phyloP scores from a whole-genome alignment of 139 green algal genomes.

The Chlorella sp. region DNA sequence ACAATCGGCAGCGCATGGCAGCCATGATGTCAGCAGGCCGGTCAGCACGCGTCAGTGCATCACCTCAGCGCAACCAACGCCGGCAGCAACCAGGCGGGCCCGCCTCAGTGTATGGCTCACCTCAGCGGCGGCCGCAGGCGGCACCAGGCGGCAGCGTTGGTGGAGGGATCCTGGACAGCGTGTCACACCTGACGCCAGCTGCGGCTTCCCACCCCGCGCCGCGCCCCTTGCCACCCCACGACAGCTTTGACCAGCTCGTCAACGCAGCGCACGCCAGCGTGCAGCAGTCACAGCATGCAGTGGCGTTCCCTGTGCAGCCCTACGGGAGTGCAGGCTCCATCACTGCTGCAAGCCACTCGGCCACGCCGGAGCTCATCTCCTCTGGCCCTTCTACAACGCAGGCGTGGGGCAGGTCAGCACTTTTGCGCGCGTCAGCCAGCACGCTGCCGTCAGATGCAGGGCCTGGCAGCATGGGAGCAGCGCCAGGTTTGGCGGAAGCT shows the following conservation, averaged over 20 bases:
- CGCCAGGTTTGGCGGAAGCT: no score
- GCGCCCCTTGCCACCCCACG: not conserved
- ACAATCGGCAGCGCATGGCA: not conserved
- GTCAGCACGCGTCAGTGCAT: not conserved
- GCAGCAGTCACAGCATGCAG: not conserved
- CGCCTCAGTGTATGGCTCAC: not conserved
- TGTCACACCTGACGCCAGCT: not conserved
- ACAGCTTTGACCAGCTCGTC: conserved; percentile 5
- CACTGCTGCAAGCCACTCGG: not conserved
- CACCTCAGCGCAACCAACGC: not conserved
- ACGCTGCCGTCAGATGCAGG: no score
- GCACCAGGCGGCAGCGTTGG: no score
- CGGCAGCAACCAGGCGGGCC: not conserved
- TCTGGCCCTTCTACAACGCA: no score
- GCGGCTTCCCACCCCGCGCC: not conserved
- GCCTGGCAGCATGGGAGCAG: no score
- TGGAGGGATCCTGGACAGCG: not conserved
- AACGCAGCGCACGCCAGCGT: not conserved
- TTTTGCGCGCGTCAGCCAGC: no score
- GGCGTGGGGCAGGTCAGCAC: no score
- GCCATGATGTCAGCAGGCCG: not conserved
- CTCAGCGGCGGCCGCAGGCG: no score
- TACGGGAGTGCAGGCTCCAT: not conserved
- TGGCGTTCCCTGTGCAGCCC: not conserved
- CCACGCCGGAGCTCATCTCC: no score